phyloP scores from a whole-genome alignment of 768 basidiomycete genomes.

The Amanita fuliginea region DNA sequence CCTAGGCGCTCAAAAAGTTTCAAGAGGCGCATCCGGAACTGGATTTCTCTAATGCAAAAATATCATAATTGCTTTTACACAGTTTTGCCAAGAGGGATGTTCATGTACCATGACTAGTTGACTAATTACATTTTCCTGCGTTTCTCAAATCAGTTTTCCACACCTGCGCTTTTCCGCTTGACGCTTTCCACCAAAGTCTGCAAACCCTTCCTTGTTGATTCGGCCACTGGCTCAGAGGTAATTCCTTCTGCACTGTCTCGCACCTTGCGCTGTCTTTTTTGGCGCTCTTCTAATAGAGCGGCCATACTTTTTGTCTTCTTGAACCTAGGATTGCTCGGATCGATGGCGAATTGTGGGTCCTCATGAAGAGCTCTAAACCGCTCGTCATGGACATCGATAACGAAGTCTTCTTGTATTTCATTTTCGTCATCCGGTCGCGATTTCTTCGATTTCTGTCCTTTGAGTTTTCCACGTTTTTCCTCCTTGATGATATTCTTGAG shows the following conservation, averaged over 20 bases:
- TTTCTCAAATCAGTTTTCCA: slow-evolving; percentile 23
- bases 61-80: slow-evolving; percentile 36
- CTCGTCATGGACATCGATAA: slow-evolving; percentile 75
- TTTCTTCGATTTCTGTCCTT: slow-evolving; percentile 29
- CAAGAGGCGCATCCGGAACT: slow-evolving; percentile 86
- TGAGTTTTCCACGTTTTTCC: slow-evolving; percentile 42
- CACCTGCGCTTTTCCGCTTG: slow-evolving; percentile 58
- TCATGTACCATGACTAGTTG: too few relatives aligned
- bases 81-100: too few relatives aligned
- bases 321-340: slow-evolving; percentile 95
- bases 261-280: slow-evolving; percentile 42
- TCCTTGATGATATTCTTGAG: slow-evolving; percentile 82
- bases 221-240: slow-evolving; percentile 7
- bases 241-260: slow-evolving; percentile 10
- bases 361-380: slow-evolving; percentile 85
- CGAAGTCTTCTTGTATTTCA: slow-evolving; percentile 74
- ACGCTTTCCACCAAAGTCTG: slow-evolving; percentile 74
- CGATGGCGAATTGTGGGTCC: slow-evolving; percentile 88
- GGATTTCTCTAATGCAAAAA: slow-evolving; percentile 89
- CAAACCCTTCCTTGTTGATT: slow-evolving; percentile 25
- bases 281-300: slow-evolving; percentile 75
- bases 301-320: slow-evolving; percentile 90
- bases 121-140: slow-evolving; percentile 24
- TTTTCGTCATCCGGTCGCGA: slow-evolving; percentile 38
- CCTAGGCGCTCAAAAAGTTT: slow-evolving; percentile 77